Conservation (phyloP, 2,329 filamentous ascomycete species). For the Amylocarpus encephaloides region DNA sequence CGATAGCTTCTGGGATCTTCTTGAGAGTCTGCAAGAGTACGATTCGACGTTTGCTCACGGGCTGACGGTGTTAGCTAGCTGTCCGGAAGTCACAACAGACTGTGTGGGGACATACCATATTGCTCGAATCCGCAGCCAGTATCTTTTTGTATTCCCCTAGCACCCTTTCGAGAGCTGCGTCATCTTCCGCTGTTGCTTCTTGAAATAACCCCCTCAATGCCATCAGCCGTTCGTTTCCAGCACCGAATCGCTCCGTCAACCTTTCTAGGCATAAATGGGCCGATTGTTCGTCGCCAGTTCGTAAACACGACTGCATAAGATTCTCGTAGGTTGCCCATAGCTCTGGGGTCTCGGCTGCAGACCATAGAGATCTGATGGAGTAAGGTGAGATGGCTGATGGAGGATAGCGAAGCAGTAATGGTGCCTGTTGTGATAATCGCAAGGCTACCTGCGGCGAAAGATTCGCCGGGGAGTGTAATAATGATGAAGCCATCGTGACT, state of each 20-base stretch:
- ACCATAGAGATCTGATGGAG: slow-evolving; percentile 46
- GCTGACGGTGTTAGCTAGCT: slow-evolving; percentile 44
- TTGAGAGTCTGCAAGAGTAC: slow-evolving; percentile 72
- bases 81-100: not conserved
- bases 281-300: slow-evolving; percentile 73
- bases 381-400: slow-evolving; percentile 50
- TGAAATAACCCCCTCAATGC: slow-evolving; percentile 76
- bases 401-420: slow-evolving; percentile 47
- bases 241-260: slow-evolving; percentile 74
- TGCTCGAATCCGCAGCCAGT: slow-evolving; percentile 66
- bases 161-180: slow-evolving; percentile 59
- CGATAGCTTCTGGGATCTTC: slow-evolving; percentile 64
- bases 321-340: slow-evolving; percentile 85
- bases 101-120: slow-evolving; percentile 56
- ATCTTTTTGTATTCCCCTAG: slow-evolving; percentile 73
- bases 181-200: slow-evolving; percentile 69
- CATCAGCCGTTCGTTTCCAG: slow-evolving; percentile 78
- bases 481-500: slow-evolving; percentile 42
- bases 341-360: slow-evolving; percentile 64
- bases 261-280: slow-evolving; percentile 70
- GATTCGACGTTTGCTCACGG: slow-evolving; percentile 77
- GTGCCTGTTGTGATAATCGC: slow-evolving; percentile 55
- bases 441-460: slow-evolving; percentile 51
- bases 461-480: slow-evolving; percentile 51
- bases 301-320: slow-evolving; percentile 74